Evolutionary conservation across 176 grass and related monocot species (phyloP), one percentile per base, ranked within the genome.

Genomic region (Oryza nivara): DNA sequence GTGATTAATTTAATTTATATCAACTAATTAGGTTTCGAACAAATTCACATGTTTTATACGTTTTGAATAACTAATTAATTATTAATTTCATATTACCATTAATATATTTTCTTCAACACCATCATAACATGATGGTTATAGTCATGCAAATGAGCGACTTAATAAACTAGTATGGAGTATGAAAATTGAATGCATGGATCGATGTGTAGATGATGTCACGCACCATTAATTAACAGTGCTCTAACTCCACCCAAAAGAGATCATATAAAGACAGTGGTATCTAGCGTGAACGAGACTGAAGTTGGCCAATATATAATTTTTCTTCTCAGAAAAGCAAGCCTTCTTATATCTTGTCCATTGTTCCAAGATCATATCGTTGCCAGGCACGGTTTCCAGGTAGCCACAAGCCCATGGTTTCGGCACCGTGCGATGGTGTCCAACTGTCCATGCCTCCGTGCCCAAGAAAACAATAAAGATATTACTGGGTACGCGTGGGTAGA

Each of bases 401-500:
- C 34, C 68, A 19, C 45, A 60, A 47, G 61, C 70, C 51, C 66
- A 12, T 72, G 76, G 49, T 51, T 82, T 52, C 12, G 52, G 20
- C 68, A 52, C 10, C 14, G 68, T 52, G 61, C 7, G n/a, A 20
- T 60, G 56, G 56, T 9, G 19, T 22, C 58, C 58, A 23, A 32
- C 30, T 32, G 30, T 32, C 30, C 4, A 36, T 63, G 58, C 54
- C 2, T 63, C 75, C 68, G n/a, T 65, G 82, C n/a, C 70, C 15
- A 40, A 30, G 58, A 11, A 41, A 20, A 58, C 54, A n/a, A 30
- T 67, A 22, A 22, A 52, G 17, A 79, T 44, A 65, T 4, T 22
- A 28, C 58, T 12, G 19, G 58, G 46, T 45, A 58, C 30, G 77
- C 82, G 78, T 82, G 88, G 71, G 75, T 19, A 10, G 77, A 85